A percentile compares a stretch with the other conserved stretches of the same genome.
These are phyloP conservation scores for Epichloe gansuensis DNA, from an alignment of 2,329 filamentous ascomycete species.

Conservation along the genomic window DNA sequence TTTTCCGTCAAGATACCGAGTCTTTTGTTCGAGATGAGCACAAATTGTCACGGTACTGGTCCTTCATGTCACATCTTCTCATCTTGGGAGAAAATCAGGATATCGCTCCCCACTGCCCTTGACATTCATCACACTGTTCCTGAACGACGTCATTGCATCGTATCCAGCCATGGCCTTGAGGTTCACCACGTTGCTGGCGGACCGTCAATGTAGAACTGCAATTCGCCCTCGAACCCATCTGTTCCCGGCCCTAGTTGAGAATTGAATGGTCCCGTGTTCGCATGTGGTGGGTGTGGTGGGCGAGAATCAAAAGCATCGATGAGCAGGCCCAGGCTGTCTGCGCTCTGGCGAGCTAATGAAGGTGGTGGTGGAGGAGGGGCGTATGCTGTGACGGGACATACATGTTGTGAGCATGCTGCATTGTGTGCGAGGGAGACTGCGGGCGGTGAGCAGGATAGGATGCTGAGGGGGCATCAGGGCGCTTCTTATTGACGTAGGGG, in stretches of 20 bases:
- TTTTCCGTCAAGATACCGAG: no score
- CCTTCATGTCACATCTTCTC: no score
- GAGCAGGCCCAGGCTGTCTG: slow-evolving; percentile 28
- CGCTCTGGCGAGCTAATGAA: slow-evolving; percentile 10
- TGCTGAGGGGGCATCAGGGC: slow-evolving; percentile 7
- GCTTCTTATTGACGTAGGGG: slow-evolving; percentile 12
- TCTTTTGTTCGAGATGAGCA: no score
- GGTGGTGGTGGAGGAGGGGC: not conserved
- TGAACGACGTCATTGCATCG: slow-evolving; percentile 2
- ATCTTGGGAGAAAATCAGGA: no score
- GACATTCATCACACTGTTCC: not conserved
- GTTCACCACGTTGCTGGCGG: slow-evolving; percentile 10
- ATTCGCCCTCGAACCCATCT: slow-evolving; percentile 35
- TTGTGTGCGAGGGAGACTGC: slow-evolving; percentile 7
- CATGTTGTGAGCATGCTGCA: slow-evolving; percentile 4
- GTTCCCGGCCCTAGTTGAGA: slow-evolving; percentile 20
- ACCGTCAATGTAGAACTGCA: slow-evolving; percentile 32
- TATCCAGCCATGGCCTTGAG: slow-evolving; percentile 7
- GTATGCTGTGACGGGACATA: slow-evolving; percentile 8
- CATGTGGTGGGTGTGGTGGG: slow-evolving; percentile 8
- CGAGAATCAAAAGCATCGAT: slow-evolving; percentile 29
- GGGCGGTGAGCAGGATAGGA: slow-evolving; percentile 12
- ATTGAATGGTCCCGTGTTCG: slow-evolving; percentile 2
- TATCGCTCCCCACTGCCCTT: not conserved
- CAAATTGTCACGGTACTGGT: no score